phyloP scores from a whole-genome alignment of 73 alveolate species.

The Stentor coeruleus region DNA sequence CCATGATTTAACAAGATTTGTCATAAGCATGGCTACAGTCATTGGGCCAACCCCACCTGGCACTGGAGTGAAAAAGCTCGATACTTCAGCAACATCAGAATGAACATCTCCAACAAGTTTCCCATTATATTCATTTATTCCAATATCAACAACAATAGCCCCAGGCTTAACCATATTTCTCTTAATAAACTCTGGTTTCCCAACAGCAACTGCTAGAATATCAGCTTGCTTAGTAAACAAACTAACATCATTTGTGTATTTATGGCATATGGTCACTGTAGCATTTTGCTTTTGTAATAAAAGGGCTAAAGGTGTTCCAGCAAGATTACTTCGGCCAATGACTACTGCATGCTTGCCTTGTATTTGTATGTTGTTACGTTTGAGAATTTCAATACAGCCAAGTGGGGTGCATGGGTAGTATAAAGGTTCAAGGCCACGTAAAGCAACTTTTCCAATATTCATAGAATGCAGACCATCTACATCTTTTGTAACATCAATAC shows the following conservation, averaged over 20 bases:
- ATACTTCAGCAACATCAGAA: constrained; percentile 17
- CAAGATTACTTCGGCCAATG: constrained; percentile 56
- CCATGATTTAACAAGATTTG: constrained; percentile 46
- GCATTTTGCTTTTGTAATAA: constrained; percentile 56
- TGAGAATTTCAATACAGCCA: constrained; percentile 38
- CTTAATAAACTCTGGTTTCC: constrained; percentile 57
- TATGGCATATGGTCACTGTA: constrained; percentile 71
- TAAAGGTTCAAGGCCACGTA: not conserved
- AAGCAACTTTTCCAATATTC: constrained; percentile 48
- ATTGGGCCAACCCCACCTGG: constrained; percentile 94
- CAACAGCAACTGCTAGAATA: constrained; percentile 66
- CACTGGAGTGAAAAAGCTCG: constrained; percentile 71
- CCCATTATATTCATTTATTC: constrained; percentile 40
- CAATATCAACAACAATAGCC: constrained; percentile 66
- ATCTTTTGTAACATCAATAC: constrained; percentile 63
- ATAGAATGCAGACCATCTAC: constrained; percentile 76
- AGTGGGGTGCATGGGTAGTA: constrained; percentile 40
- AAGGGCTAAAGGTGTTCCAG: constrained; percentile 69
- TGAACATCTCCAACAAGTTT: constrained; percentile 46
- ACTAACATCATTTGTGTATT: constrained; percentile 53
- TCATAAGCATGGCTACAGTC: constrained; percentile 83
- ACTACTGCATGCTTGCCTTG: constrained; percentile 57
- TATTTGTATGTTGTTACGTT: constrained; percentile 26
- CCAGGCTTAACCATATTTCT: constrained; percentile 71
- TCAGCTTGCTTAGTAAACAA: constrained; percentile 49